phyloP scores from a whole-genome alignment of 257 asterid species.

The Agastache rugosa region DNA sequence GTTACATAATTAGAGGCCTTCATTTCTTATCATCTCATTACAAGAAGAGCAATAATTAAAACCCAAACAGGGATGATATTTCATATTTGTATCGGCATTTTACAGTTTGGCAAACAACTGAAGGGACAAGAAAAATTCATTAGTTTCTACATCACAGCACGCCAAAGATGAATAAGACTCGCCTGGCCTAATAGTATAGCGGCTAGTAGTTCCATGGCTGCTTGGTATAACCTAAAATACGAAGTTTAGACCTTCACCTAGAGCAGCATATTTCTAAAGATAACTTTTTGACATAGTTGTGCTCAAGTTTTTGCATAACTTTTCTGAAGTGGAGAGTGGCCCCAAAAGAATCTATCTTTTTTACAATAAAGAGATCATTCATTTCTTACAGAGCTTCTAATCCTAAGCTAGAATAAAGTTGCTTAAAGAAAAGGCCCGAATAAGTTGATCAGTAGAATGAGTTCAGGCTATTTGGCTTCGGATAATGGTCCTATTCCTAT shows the following conservation, averaged over 20 bases:
- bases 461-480: neutral
- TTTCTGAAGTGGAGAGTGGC: neutral
- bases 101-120: conserved; percentile 4
- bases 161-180: too few relatives aligned
- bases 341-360: neutral
- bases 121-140: neutral
- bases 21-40: conserved; percentile 25
- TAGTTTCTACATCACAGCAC: neutral
- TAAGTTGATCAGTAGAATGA: conserved; percentile 23
- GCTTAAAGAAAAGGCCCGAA: neutral
- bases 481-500: neutral
- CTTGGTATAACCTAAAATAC: neutral
- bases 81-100: neutral
- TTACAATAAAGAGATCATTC: neutral
- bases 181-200: too few relatives aligned
- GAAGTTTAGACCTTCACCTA: neutral
- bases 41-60: neutral
- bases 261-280: neutral
- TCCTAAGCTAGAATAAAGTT: conserved; percentile 20
- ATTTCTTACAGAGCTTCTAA: conserved; percentile 1
- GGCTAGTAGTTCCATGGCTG: neutral
- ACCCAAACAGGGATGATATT: neutral
- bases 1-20: conserved; percentile 19
- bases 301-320: neutral
- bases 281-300: neutral